Evolutionary conservation across 495 filamentous ascomycete genomes (phyloP).

Genomic region (Penicillium coffeae): DNA sequence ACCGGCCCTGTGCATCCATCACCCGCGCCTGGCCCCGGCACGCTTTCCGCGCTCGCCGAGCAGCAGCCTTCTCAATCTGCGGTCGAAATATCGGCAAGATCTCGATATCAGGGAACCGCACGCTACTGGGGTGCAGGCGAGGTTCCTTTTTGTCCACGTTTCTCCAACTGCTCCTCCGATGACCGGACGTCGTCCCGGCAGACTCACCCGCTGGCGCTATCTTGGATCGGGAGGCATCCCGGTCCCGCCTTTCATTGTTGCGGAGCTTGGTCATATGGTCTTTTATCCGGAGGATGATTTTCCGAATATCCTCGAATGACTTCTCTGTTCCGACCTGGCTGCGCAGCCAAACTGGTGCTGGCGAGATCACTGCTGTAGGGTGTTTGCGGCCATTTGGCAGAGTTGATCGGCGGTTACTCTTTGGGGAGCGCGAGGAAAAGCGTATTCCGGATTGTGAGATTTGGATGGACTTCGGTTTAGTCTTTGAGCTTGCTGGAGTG

Average conservation of each 20-base stretch:
- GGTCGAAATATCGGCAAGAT: constrained; percentile 54
- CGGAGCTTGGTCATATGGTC: constrained; percentile 13
- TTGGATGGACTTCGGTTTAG: too few relatives aligned
- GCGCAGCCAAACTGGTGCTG: constrained; percentile 35
- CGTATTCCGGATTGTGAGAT: too few relatives aligned
- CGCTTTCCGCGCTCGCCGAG: neutral
- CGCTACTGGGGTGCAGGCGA: constrained; percentile 1
- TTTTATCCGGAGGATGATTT: constrained; percentile 20
- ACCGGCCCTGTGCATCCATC: neutral
- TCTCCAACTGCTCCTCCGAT: neutral
- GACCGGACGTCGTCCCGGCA: neutral
- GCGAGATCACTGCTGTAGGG: constrained; percentile 20
- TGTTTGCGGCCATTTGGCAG: neutral
- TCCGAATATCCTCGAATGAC: constrained; percentile 30
- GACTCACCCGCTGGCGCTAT: neutral
- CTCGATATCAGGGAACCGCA: constrained; percentile 61
- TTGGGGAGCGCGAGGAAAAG: neutral
- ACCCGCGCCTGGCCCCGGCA: neutral
- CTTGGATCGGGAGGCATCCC: neutral
- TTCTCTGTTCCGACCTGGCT: constrained; percentile 20
- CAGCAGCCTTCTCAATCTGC: constrained; percentile 18
- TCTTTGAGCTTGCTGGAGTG: too few relatives aligned
- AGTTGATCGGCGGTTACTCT: neutral
- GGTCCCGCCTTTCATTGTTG: neutral
- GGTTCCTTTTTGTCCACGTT: neutral